Conservation (phyloP, 2,329 filamentous ascomycete genomes). For the Diaporthe sp. region DNA sequence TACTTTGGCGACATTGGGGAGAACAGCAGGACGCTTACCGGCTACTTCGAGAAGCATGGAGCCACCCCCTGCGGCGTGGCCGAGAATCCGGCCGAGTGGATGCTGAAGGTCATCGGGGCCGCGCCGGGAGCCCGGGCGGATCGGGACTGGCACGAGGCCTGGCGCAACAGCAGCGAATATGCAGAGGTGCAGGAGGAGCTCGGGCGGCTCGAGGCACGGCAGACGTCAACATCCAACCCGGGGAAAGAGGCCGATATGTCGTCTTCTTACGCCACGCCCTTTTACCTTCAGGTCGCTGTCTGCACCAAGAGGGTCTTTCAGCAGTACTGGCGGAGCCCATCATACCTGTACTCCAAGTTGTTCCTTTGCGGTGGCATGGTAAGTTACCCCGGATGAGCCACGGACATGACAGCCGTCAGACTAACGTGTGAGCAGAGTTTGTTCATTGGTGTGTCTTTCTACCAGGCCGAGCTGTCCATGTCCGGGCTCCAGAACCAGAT, state of each 20-base stretch:
- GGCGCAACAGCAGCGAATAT: conserved; percentile 70
- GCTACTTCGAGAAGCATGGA: conserved; percentile 82
- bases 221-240: conserved; percentile 28
- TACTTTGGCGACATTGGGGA: conserved; percentile 83
- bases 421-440: conserved; percentile 43
- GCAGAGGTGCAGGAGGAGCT: conserved; percentile 66
- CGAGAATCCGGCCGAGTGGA: conserved; percentile 87
- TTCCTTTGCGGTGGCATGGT: conserved; percentile 62
- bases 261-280: conserved; percentile 77
- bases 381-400: conserved; percentile 31
- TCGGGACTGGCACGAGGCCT: conserved; percentile 72
- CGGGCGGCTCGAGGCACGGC: conserved; percentile 59
- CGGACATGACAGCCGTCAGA: background rate
- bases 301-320: conserved; percentile 73
- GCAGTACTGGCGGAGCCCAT: conserved; percentile 78
- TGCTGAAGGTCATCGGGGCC: conserved; percentile 72
- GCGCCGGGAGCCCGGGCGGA: conserved; percentile 72
- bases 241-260: conserved; percentile 52
- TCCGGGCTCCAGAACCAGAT: conserved; percentile 77
- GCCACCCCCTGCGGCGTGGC: conserved; percentile 71
- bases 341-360: conserved; percentile 77
- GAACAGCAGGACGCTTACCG: conserved; percentile 73
- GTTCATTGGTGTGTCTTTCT: conserved; percentile 80
- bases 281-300: conserved; percentile 67
- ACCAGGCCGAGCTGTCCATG: conserved; percentile 66